A percentile compares a stretch with the other conserved stretches of the same genome.
phyloP scores from a whole-genome alignment of 2,329 filamentous ascomycete species.

The Coccinonectria pachysandricola region DNA sequence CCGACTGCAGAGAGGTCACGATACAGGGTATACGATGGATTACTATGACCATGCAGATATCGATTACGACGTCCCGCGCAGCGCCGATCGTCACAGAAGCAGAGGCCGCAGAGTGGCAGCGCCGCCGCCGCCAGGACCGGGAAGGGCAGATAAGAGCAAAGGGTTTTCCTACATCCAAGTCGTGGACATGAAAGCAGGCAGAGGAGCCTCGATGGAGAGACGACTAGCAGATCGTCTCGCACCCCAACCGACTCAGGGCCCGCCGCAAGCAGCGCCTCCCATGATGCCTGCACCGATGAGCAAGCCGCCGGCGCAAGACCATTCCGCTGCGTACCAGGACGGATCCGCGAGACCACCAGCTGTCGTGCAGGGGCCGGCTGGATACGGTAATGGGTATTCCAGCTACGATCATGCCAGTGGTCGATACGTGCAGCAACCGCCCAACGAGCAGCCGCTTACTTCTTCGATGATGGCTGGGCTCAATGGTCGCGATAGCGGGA shows the following conservation, averaged over 20 bases:
- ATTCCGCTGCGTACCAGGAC: conserved; percentile 1
- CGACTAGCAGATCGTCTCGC: conserved; percentile 41
- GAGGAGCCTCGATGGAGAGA: conserved; percentile 35
- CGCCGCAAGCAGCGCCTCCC: no score
- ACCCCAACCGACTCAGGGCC: no score
- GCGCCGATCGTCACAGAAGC: no score
- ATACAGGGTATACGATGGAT: no score
- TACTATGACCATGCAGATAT: no score
- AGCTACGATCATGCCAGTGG: no score
- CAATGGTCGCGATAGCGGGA: conserved; percentile 32
- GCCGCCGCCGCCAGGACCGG: conserved; percentile 11
- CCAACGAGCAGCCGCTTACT: conserved; percentile 22
- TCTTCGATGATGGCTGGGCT: conserved; percentile 39
- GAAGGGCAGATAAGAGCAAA: no score
- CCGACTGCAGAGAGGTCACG: no score
- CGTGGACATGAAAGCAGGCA: conserved; percentile 34
- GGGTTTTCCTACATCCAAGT: no score
- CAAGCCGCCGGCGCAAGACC: conserved; percentile 25
- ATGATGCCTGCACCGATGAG: conserved; percentile 24
- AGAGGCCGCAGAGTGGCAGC: conserved; percentile 19
- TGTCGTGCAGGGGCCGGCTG: conserved; percentile 17
- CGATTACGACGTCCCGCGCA: no score
- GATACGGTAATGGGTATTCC: conserved; percentile 27
- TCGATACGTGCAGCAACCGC: no score
- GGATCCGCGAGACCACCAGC: no score